Evolutionary conservation across 2,329 filamentous ascomycete genomes (phyloP), one percentile per base, ranked within the genome.

Genomic region (Teratosphaeria nubilosa): DNA sequence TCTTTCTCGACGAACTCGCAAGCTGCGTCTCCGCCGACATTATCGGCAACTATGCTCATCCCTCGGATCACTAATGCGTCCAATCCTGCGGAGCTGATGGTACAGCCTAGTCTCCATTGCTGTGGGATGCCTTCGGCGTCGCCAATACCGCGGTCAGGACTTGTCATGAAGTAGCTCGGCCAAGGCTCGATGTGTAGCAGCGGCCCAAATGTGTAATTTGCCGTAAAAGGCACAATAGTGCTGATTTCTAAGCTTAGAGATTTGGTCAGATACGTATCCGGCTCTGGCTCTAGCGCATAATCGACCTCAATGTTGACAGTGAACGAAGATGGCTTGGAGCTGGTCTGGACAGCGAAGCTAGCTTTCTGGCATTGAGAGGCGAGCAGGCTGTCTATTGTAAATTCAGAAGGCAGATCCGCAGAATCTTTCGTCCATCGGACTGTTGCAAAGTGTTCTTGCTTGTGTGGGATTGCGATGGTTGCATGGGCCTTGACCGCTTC

Each of bases 121-220:
- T 97, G 92, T 5, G 82, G 78, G 14, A 97, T 77, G 0, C 92
- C 92, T 58, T 77, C 75, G 24, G 60, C 56, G 27, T 68, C 59
- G 3, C 62, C 60, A 22, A 63, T 57, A 16, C 74, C 58, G 56
- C 85, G 80, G 7, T 16, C 14, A 11, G 16, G 25, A 10, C 41
- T 20, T 45, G 20, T 45, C 13, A 11, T 45, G 72, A 97, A 99
- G 66, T 95, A 85, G 70, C 86, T 91, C 1, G 94, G 91, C 92
- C 94, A 99, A 2, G 84, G 79, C 54, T 87, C 86, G 0, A 81
- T 73, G 71, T 96, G 87, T 3, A 96, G 78, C 10, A 87, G 82
- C 11, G 94, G 91, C 13, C 86, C 80, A 61, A 97, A 84, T 62
- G 95, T 90, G 71, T 95, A 96, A 67, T 88, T 94, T 16, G 91